A percentile compares a stretch with the other conserved stretches of the same genome.
Evolutionary conservation across 768 basidiomycete genomes (phyloP).

Genomic region (Podaxis rugospora): DNA sequence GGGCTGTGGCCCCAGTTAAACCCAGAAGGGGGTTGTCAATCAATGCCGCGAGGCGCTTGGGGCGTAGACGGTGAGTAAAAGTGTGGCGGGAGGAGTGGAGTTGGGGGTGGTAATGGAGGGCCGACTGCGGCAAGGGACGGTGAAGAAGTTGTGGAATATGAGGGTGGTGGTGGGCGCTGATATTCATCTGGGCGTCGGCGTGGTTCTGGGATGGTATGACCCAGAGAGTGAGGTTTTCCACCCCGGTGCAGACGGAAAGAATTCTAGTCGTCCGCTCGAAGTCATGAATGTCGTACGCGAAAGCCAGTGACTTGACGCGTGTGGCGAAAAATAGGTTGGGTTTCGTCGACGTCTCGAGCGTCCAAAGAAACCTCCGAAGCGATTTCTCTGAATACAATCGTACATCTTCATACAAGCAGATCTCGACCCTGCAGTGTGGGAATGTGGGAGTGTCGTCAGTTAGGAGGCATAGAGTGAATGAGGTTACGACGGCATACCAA

Average conservation of each 20-base stretch:
- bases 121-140: neutral
- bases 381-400: conserved; percentile 27
- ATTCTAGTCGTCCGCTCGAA: conserved; percentile 25
- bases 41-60: conserved; percentile 28
- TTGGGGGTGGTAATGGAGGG: neutral
- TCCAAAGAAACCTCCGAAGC: conserved; percentile 31
- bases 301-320: conserved; percentile 31
- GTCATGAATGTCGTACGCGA: conserved; percentile 30
- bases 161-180: neutral
- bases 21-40: conserved; percentile 19
- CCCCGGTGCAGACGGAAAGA: conserved; percentile 28
- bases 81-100: conserved; percentile 15
- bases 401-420: conserved; percentile 30
- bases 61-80: conserved; percentile 22
- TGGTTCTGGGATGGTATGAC: conserved; percentile 18
- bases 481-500: conserved; percentile 24
- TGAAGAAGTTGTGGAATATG: neutral
- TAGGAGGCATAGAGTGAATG: neutral
- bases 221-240: conserved; percentile 34
- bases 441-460: neutral
- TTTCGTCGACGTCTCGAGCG: conserved; percentile 31
- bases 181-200: neutral
- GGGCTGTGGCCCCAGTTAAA: neutral
- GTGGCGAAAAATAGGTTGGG: conserved; percentile 28
- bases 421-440: conserved; percentile 27